phyloP scores from a whole-genome alignment of 1,284 basidiomycete genomes.

The Trametes versicolor region DNA sequence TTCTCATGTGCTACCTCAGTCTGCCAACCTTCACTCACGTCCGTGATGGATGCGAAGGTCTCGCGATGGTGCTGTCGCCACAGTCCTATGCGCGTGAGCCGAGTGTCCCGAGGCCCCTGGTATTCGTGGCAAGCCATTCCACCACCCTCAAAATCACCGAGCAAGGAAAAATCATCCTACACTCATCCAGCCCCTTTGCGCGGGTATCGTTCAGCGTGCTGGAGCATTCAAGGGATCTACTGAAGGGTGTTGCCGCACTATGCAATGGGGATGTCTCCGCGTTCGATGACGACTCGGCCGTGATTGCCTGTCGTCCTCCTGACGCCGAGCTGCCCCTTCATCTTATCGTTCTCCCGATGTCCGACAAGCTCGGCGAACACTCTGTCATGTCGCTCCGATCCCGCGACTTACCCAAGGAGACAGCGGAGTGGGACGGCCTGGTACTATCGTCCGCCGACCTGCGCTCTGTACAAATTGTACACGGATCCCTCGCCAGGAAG shows the following conservation, averaged over 20 bases:
- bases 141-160: slow-evolving; percentile 25
- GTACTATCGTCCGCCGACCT: slow-evolving; percentile 18
- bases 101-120: slow-evolving; percentile 25
- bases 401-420: slow-evolving; percentile 4
- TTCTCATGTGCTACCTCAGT: slow-evolving; percentile 23
- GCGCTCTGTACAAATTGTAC: slow-evolving; percentile 5
- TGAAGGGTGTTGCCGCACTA: slow-evolving; percentile 22
- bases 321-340: slow-evolving; percentile 22
- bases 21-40: slow-evolving; percentile 29
- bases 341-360: slow-evolving; percentile 25
- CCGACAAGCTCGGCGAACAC: slow-evolving; percentile 1
- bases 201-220: slow-evolving; percentile 22
- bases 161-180: slow-evolving; percentile 26
- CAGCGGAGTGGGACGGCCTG: slow-evolving; percentile 16
- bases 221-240: slow-evolving; percentile 20
- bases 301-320: slow-evolving; percentile 12
- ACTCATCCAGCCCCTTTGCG: slow-evolving; percentile 15
- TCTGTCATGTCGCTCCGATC: slow-evolving; percentile 8
- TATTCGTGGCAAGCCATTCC: slow-evolving; percentile 24
- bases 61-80: slow-evolving; percentile 32
- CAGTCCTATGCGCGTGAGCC: slow-evolving; percentile 23
- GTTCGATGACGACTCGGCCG: slow-evolving; percentile 12
- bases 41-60: slow-evolving; percentile 5
- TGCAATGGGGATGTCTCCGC: slow-evolving; percentile 20
- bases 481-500: neutral